Percentiles rank a stretch among this genome's conserved stretches.
Evolutionary conservation across 257 asterid genomes (phyloP).

Genomic region (Eucommia ulmoides): DNA sequence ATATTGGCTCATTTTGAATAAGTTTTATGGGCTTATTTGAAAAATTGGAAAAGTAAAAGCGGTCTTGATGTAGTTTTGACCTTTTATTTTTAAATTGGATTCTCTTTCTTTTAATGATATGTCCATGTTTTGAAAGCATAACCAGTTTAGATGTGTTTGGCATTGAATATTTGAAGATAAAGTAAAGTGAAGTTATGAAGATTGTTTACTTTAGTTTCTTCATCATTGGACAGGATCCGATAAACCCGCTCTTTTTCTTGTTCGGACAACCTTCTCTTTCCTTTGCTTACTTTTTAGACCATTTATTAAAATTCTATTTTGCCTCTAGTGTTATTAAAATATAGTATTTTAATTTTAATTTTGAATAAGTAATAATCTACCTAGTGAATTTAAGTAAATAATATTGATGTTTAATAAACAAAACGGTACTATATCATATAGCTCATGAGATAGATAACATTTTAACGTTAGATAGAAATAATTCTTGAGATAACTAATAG

Average conservation of each 20-base stretch:
- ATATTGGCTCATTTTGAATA: conserved; percentile 14
- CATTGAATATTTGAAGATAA: conserved; percentile 1
- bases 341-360: too few species aligned
- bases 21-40: conserved; percentile 15
- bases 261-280: too few species aligned
- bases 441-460: too few species aligned
- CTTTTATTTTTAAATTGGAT: neutral
- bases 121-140: conserved; percentile 2
- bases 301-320: too few species aligned
- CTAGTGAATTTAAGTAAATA: too few species aligned
- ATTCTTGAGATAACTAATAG: too few species aligned
- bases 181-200: conserved; percentile 15
- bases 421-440: too few species aligned
- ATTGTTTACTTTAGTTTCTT: conserved; percentile 2
- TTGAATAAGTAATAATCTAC: too few species aligned
- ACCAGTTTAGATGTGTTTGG: conserved; percentile 5
- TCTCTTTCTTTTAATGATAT: neutral
- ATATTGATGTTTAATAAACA: too few species aligned
- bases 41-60: neutral
- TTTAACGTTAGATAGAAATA: too few species aligned
- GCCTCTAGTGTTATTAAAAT: too few species aligned
- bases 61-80: neutral
- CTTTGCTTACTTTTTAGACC: too few species aligned
- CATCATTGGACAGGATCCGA: conserved; percentile 43
- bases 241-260: conserved; percentile 24